phyloP scores from a whole-genome alignment of 352 stramenopile genomes.

The Pythium aquatile region DNA sequence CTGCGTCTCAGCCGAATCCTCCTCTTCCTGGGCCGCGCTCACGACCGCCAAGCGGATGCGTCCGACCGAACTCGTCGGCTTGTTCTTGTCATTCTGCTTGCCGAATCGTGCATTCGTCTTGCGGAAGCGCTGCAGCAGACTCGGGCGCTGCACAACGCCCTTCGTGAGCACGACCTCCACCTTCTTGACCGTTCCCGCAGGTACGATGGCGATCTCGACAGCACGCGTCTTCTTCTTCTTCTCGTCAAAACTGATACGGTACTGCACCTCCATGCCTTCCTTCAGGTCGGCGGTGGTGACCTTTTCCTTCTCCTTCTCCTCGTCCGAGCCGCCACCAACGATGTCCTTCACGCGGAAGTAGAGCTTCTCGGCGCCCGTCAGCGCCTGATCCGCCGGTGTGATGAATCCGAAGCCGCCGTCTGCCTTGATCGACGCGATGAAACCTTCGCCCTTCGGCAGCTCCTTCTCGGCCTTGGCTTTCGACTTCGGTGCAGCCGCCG shows the following conservation, averaged over 20 bases:
- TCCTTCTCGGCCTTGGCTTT: slow-evolving; percentile 22
- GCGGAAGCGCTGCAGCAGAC: slow-evolving; percentile 46
- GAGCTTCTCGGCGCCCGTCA: slow-evolving; percentile 54
- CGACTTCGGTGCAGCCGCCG: slow-evolving; percentile 24
- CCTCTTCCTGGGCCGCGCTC: slow-evolving; percentile 9
- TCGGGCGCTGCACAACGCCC: slow-evolving; percentile 62
- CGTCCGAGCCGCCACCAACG: slow-evolving; percentile 38
- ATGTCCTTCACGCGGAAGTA: slow-evolving; percentile 85
- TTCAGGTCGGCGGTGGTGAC: slow-evolving; percentile 40
- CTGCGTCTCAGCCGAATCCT: slow-evolving; percentile 15
- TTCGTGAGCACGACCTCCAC: slow-evolving; percentile 34
- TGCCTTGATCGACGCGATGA: slow-evolving; percentile 57
- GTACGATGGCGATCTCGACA: slow-evolving; percentile 43
- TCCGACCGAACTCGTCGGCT: slow-evolving; percentile 47
- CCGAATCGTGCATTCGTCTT: slow-evolving; percentile 35
- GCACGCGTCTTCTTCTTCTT: slow-evolving; percentile 76
- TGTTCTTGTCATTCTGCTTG: slow-evolving; percentile 39
- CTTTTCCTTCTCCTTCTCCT: background rate
- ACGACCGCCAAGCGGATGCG: slow-evolving; percentile 41
- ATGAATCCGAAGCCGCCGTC: slow-evolving; percentile 82
- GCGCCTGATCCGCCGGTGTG: slow-evolving; percentile 39
- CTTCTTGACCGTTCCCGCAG: slow-evolving; percentile 59
- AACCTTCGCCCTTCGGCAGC: slow-evolving; percentile 44
- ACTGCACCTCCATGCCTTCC: slow-evolving; percentile 72
- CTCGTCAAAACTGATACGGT: slow-evolving; percentile 54